Conservation (phyloP, 192 early-diverging fungal genomes). For the Bifiguratus adelaidae region DNA sequence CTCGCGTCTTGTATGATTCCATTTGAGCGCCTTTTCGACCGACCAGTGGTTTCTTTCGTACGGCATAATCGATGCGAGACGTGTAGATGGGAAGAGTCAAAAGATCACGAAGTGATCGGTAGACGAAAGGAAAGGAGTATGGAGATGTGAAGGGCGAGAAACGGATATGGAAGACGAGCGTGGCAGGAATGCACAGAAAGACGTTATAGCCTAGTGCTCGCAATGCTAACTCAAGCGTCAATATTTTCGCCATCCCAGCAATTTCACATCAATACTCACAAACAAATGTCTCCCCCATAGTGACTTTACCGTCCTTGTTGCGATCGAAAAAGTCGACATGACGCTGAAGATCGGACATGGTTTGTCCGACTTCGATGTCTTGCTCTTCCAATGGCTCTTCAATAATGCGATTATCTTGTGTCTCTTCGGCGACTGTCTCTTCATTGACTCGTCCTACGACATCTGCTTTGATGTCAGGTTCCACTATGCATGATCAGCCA, state of each 20-base stretch:
- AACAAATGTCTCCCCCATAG: slow-evolving; percentile 13
- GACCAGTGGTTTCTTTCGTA: slow-evolving; percentile 9
- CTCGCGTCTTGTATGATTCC: too few relatives aligned
- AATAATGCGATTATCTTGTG: not conserved
- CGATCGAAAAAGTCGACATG: slow-evolving; percentile 11
- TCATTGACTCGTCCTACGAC: not conserved
- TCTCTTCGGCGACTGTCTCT: not conserved
- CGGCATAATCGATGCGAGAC: slow-evolving; percentile 1
- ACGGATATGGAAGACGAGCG: slow-evolving; percentile 13
- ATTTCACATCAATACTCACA: slow-evolving; percentile 13
- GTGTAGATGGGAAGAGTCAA: slow-evolving; percentile 22
- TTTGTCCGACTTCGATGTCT: not conserved
- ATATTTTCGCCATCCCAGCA: too few relatives aligned
- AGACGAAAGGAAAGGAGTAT: slow-evolving; percentile 14
- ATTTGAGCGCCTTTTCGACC: not conserved
- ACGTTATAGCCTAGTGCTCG: slow-evolving; percentile 16
- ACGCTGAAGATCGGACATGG: not conserved
- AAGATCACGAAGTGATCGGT: slow-evolving; percentile 17
- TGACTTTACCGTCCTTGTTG: slow-evolving; percentile 9
- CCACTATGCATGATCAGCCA: too few relatives aligned
- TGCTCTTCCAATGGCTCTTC: not conserved
- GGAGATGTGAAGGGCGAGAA: slow-evolving; percentile 21
- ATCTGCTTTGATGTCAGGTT: too few relatives aligned
- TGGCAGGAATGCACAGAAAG: slow-evolving; percentile 7
- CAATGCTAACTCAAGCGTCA: slow-evolving; percentile 14